Base-by-base conservation (phyloP, 345 rosid species). In the Eutrema japonicum region DNA sequence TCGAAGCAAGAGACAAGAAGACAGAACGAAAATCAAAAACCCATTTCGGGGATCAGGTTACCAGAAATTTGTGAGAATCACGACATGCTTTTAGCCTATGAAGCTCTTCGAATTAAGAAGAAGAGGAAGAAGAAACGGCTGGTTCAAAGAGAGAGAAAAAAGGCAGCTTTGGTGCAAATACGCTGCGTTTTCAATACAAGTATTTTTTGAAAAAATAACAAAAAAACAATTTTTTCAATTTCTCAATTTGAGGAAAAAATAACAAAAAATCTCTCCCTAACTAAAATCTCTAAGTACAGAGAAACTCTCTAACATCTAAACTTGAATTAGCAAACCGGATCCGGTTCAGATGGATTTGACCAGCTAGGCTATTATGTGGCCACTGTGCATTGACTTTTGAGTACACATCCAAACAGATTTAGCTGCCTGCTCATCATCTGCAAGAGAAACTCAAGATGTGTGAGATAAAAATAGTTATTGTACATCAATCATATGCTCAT, bases 61-160 rank as follows among this genome's bases (percentile, higher is more conserved):
- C 22, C 22, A 18, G 22, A 18, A 22, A 22, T 55, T 52, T 35
- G 52, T 75, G 41, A 6, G 72, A 79, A 82, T 80, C 81, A 80
- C 63, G 81, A 78, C 81, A 82, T 74, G 79, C 26, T 22, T 22
- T 76, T 63, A 72, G 72, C 72, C 67, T 42, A 73, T 18, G 40
- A 78, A 80, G 75, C 18, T 77, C 52, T 60, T 60, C 74, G 48
- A 76, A 60, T 22, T 16, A 50, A 10, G 12, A 40, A 40, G 65
- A 71, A 62, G 60, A 29, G 48, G 41, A 8, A 10, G 67, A 22
- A 22, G 26, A 22, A 1, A 22, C 26, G 26, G 26, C 26, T 22
- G 26, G 1, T 22, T 22, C 26, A 22, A 22, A 22, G 26, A 22
- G 26, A 22, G 26, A 22, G 22, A 22, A 22, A 22, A 22, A 22